phyloP scores from a whole-genome alignment of 768 basidiomycete genomes.

The Phylloporus rhodoxanthus region DNA sequence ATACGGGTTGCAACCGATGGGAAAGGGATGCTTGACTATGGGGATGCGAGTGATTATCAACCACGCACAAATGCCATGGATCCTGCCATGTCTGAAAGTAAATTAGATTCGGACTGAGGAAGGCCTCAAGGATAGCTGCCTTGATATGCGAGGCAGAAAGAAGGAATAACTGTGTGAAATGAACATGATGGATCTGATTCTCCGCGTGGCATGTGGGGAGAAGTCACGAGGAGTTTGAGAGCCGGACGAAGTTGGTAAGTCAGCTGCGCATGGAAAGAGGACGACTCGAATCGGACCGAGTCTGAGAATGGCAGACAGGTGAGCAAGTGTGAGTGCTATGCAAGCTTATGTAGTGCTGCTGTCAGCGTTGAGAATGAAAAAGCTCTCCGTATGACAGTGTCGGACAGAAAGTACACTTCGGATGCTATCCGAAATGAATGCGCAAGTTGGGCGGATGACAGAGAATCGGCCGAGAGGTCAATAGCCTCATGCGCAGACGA shows the following conservation, averaged over 20 bases:
- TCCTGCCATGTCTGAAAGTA: constrained; percentile 12
- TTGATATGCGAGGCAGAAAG: constrained; percentile 23
- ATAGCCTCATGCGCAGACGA: not conserved
- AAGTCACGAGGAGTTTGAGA: constrained; percentile 16
- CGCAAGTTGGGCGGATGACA: constrained; percentile 3
- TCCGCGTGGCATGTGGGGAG: constrained; percentile 25
- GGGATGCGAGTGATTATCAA: constrained; percentile 13
- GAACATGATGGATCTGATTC: constrained; percentile 21
- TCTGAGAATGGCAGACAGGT: constrained; percentile 7
- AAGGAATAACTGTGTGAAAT: constrained; percentile 21
- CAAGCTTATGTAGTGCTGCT: constrained; percentile 8
- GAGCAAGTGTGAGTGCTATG: not conserved
- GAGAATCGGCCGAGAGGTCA: not conserved
- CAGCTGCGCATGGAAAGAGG: constrained; percentile 1
- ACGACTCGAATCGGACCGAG: constrained; percentile 1
- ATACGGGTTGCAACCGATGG: not conserved
- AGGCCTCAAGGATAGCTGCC: constrained; percentile 12
- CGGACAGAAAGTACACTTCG: not conserved
- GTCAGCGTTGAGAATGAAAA: not conserved
- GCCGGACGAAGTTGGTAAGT: constrained; percentile 15
- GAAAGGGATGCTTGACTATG: not conserved
- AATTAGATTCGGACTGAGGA: constrained; percentile 10
- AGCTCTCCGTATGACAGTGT: not conserved
- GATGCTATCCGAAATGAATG: constrained; percentile 7
- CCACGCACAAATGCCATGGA: constrained; percentile 21